Evolutionary conservation across 1,284 basidiomycete genomes (phyloP).

Genomic region (Microbotryum lychnidis-dioicae): DNA sequence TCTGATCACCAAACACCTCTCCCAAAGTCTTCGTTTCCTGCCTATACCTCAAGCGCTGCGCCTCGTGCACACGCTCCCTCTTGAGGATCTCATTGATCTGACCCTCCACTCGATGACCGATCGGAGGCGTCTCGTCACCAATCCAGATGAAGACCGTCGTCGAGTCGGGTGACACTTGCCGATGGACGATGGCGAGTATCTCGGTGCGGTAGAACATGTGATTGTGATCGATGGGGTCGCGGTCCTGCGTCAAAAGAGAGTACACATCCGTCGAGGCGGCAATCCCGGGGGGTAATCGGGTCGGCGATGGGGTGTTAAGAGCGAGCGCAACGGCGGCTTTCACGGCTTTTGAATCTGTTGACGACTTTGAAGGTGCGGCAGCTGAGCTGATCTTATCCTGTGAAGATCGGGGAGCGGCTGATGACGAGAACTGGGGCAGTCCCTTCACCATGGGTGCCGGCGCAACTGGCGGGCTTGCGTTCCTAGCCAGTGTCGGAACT

Average conservation of each 20-base stretch:
- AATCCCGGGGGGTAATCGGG: constrained; percentile 4
- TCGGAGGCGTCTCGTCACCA: constrained; percentile 13
- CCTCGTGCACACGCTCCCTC: constrained; percentile 2
- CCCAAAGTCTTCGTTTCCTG: constrained; percentile 11
- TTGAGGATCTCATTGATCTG: background rate
- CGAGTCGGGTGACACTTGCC: background rate
- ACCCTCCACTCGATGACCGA: constrained; percentile 5
- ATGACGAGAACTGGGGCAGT: background rate
- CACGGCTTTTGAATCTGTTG: background rate
- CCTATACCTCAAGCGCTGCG: background rate
- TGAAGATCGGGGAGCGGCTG: background rate
- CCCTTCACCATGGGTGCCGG: background rate
- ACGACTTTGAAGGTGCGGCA: background rate
- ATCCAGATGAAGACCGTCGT: constrained; percentile 24
- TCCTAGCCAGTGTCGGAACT: too few species aligned
- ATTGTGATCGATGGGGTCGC: constrained; percentile 28
- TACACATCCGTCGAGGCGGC: constrained; percentile 16
- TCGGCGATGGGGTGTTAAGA: background rate
- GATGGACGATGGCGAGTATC: constrained; percentile 23
- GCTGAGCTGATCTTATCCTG: background rate
- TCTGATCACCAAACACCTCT: constrained; percentile 20
- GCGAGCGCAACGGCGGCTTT: constrained; percentile 2
- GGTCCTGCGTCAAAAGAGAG: constrained; percentile 19
- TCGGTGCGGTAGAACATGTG: constrained; percentile 13
- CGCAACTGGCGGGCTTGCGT: too few species aligned